Conservation (phyloP, 2,329 filamentous ascomycete genomes). For the Podosphaera fusca region DNA sequence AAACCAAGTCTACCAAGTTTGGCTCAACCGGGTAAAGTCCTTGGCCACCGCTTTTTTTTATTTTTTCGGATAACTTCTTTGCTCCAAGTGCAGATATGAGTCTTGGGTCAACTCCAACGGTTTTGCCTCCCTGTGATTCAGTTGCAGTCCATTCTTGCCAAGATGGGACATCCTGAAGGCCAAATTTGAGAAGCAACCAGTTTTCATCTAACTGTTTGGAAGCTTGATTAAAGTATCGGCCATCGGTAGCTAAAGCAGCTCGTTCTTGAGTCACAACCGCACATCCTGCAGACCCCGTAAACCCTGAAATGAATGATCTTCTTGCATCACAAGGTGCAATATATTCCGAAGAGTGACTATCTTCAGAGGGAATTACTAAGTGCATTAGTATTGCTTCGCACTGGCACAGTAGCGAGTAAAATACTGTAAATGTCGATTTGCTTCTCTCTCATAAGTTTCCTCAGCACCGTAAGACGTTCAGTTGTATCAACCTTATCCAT, state of each 20-base stretch:
- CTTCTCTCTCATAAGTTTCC: conserved; percentile 67
- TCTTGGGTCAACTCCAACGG: conserved; percentile 74
- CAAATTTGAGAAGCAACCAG: conserved; percentile 82
- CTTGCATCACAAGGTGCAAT: conserved; percentile 88
- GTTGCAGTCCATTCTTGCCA: conserved; percentile 94
- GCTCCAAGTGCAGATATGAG: conserved; percentile 55
- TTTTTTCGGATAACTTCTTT: conserved; percentile 59
- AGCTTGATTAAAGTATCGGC: conserved; percentile 95
- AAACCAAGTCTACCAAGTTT: conserved; percentile 82
- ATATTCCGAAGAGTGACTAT: conserved; percentile 94
- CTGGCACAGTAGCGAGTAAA: conserved; percentile 13
- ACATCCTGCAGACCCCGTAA: conserved; percentile 84
- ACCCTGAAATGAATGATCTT: conserved; percentile 78
- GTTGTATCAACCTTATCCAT: conserved; percentile 69
- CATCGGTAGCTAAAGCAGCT: conserved; percentile 80
- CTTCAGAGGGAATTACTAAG: conserved; percentile 83
- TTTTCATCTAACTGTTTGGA: conserved; percentile 73
- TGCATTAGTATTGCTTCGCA: conserved; percentile 8
- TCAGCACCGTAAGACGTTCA: conserved; percentile 49
- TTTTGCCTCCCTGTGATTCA: conserved; percentile 66
- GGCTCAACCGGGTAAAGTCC: conserved; percentile 51
- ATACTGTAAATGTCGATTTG: conserved; percentile 84
- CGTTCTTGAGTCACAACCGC: conserved; percentile 71
- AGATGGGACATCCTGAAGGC: conserved; percentile 77
- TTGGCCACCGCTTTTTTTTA: conserved; percentile 65